phyloP scores from a whole-genome alignment of 345 rosid genomes.

The Ricinus communis region DNA sequence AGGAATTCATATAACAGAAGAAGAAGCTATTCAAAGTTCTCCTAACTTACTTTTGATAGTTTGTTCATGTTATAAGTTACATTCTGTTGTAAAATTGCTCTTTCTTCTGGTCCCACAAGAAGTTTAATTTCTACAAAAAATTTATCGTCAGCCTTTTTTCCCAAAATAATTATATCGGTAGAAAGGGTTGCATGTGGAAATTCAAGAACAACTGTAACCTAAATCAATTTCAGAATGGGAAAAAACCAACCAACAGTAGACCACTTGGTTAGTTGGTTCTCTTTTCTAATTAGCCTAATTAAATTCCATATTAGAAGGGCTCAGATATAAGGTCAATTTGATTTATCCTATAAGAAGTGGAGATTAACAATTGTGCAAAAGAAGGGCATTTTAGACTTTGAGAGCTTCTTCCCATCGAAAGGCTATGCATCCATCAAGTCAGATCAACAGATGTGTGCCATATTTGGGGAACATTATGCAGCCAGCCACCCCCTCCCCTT shows the following conservation, averaged over 20 bases:
- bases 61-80: conserved; percentile 50
- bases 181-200: neutral
- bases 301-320: neutral
- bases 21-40: conserved; percentile 9
- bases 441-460: neutral
- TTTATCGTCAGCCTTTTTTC: neutral
- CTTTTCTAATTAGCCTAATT: neutral
- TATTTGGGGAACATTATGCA: neutral
- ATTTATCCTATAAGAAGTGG: neutral
- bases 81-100: conserved; percentile 66
- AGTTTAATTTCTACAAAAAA: conserved; percentile 62
- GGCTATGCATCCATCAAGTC: neutral
- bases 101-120: conserved; percentile 74
- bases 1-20: neutral
- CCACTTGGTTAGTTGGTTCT: neutral
- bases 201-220: neutral
- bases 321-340: neutral
- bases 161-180: neutral
- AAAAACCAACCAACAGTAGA: neutral
- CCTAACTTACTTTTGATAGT: conserved; percentile 39
- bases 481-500: neutral
- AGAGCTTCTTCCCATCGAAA: neutral
- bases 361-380: neutral
- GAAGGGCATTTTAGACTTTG: neutral
- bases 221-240: neutral